phyloP scores from a whole-genome alignment of 345 rosid genomes.

The Brassica incana region DNA sequence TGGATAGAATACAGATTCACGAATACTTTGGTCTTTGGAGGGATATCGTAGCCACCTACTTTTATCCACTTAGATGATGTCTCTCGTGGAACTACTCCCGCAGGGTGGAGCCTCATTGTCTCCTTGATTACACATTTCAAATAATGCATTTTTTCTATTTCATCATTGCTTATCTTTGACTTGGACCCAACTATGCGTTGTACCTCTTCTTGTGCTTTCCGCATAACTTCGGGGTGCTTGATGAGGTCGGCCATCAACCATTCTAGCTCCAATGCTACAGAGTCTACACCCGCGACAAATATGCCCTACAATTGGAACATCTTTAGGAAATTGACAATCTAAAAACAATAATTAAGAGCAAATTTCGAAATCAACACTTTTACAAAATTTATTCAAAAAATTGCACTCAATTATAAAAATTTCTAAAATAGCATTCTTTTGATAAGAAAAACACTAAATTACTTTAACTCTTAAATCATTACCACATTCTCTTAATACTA shows the following conservation, averaged over 20 bases:
- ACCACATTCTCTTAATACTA: too few species aligned
- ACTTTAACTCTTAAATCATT: too few species aligned
- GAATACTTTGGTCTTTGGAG: slow-evolving; percentile 30
- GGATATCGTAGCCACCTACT: slow-evolving; percentile 27
- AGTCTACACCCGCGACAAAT: slow-evolving; percentile 34
- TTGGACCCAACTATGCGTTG: slow-evolving; percentile 29
- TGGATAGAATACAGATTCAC: slow-evolving; percentile 31
- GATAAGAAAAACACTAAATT: too few species aligned
- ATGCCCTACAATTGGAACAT: slow-evolving; percentile 26
- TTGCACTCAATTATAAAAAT: too few species aligned
- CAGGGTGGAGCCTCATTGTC: slow-evolving; percentile 34
- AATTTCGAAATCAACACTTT: neutral
- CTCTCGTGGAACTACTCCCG: slow-evolving; percentile 24
- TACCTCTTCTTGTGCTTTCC: slow-evolving; percentile 39
- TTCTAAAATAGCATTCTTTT: too few species aligned
- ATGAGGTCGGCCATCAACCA: slow-evolving; percentile 36
- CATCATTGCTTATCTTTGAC: slow-evolving; percentile 15
- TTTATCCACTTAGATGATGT: slow-evolving; percentile 13
- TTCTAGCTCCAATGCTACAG: slow-evolving; percentile 28
- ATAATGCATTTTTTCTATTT: slow-evolving; percentile 31
- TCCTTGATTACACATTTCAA: slow-evolving; percentile 35
- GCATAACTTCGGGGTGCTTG: slow-evolving; percentile 18
- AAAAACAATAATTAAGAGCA: neutral
- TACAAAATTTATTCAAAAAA: too few species aligned
- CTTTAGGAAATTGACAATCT: too few species aligned